Conservation (phyloP, 1,284 basidiomycete species). For the Rhizoctonia solani region DNA sequence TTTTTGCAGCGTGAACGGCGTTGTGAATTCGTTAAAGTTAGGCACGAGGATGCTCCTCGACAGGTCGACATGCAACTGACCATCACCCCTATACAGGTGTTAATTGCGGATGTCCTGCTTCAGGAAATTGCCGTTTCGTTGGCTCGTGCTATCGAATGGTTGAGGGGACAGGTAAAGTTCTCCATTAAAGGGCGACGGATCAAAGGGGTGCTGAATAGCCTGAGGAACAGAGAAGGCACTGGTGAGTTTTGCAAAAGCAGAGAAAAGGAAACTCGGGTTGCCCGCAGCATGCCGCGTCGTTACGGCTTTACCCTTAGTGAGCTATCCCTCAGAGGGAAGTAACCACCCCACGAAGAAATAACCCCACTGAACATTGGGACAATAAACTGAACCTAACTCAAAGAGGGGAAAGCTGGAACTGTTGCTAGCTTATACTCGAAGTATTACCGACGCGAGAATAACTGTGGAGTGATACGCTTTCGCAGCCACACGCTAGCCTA, state of each 20-base stretch:
- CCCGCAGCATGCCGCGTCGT: neutral
- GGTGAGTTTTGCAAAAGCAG: constrained; percentile 12
- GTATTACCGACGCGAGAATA: neutral
- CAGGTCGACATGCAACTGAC: neutral
- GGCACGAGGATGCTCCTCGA: neutral
- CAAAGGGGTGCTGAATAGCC: neutral
- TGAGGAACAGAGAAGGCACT: constrained; percentile 18
- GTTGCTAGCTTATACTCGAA: constrained; percentile 13
- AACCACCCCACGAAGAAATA: neutral
- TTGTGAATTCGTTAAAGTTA: constrained; percentile 14
- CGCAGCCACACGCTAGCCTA: constrained; percentile 22
- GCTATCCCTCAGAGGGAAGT: constrained; percentile 19
- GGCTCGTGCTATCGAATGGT: neutral
- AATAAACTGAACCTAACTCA: constrained; percentile 15
- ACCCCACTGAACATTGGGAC: constrained; percentile 14
- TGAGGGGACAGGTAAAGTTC: constrained; percentile 12
- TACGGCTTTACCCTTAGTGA: neutral
- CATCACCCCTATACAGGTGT: neutral
- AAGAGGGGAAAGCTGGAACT: constrained; percentile 30
- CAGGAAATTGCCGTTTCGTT: constrained; percentile 3
- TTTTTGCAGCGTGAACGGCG: neutral
- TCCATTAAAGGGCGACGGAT: constrained; percentile 11
- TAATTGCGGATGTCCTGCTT: neutral
- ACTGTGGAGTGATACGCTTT: neutral
- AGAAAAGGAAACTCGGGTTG: neutral